Conservation (phyloP, 768 basidiomycete genomes). For the Macrocybe gigantea region DNA sequence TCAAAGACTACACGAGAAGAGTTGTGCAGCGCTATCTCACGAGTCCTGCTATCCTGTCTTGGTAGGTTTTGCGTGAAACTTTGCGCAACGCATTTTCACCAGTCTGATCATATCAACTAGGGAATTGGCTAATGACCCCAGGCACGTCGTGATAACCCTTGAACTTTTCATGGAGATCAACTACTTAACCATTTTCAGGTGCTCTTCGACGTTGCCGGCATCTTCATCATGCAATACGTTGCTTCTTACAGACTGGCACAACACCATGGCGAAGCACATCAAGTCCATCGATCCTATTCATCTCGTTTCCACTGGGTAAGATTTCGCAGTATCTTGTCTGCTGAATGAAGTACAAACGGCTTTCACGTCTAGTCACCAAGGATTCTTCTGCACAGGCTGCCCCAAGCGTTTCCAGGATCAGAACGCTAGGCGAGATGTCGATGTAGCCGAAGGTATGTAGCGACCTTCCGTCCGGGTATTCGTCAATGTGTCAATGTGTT, state of each 20-base stretch:
- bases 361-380: conserved; percentile 32
- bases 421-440: no score
- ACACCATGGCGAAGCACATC: conserved; percentile 38
- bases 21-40: conserved; percentile 51
- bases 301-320: conserved; percentile 57
- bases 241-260: conserved; percentile 55
- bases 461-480: conserved; percentile 35
- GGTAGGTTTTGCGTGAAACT: conserved; percentile 23
- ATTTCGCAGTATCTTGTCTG: conserved; percentile 8
- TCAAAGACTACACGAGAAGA: conserved; percentile 51
- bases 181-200: conserved; percentile 24
- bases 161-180: no score
- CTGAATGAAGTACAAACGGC: no score
- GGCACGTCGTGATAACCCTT: no score
- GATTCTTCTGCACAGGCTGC: conserved; percentile 55
- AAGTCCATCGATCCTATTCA: conserved; percentile 53
- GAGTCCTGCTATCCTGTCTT: conserved; percentile 45
- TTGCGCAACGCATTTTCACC: neutral
- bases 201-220: conserved; percentile 46
- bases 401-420: conserved; percentile 41
- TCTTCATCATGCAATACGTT: conserved; percentile 38
- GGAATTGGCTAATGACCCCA: conserved; percentile 66
- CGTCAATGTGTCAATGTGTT: neutral
- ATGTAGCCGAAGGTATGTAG: no score
- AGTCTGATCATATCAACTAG: conserved; percentile 18